phyloP scores from a whole-genome alignment of 2,329 filamentous ascomycete species.

The Colletotrichum tropicicola region DNA sequence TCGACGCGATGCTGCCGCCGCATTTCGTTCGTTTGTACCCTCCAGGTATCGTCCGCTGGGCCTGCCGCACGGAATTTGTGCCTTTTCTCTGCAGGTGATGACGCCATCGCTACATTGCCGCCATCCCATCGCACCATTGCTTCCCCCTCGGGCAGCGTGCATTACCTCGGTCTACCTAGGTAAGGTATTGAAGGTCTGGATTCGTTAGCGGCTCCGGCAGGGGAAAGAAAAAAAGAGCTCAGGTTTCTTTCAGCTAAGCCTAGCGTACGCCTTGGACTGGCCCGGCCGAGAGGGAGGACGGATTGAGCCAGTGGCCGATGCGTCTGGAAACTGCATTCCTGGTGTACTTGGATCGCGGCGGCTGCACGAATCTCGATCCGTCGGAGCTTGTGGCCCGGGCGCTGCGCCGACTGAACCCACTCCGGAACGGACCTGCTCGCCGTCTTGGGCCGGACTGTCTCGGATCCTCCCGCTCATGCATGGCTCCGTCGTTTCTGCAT shows the following conservation, averaged over 20 bases:
- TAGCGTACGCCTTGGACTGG: no score
- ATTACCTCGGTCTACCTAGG: constrained; percentile 14
- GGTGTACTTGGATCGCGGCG: no score
- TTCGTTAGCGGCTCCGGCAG: no score
- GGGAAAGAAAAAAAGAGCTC: no score
- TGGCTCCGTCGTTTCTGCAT: background rate
- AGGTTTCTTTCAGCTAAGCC: no score
- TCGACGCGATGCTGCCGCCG: no score
- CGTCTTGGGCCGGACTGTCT: background rate
- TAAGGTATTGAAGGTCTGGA: background rate
- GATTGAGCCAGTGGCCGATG: no score
- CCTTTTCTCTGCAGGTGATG: constrained; percentile 6
- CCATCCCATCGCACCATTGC: background rate
- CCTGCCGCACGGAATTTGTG: no score
- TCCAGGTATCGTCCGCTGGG: no score
- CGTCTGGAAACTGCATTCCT: no score
- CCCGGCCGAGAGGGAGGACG: no score
- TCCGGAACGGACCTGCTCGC: background rate
- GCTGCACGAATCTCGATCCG: background rate
- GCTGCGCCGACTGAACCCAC: background rate
- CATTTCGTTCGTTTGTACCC: no score
- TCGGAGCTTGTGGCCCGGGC: background rate
- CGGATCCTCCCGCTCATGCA: background rate
- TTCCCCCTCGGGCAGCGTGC: constrained; percentile 1
- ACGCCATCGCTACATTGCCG: constrained; percentile 16